Evolutionary conservation across 306 rosid genomes (phyloP), one percentile per base, ranked within the genome.

Genomic region (Heteromeles arbutifolia): DNA sequence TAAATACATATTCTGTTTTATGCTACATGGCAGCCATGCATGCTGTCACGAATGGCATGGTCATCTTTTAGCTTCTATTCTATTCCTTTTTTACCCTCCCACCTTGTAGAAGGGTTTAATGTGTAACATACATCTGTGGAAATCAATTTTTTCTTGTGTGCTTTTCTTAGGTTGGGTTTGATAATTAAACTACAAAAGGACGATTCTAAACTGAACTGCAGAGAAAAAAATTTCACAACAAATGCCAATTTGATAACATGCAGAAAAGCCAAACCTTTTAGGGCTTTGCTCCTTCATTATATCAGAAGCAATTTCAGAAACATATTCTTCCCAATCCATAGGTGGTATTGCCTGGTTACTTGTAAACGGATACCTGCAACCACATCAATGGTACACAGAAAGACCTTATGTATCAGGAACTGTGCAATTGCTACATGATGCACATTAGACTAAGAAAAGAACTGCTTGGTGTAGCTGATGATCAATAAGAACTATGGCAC

Each of bases 211-310:
- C 39, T 22, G 41, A 73, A 45, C 26, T 8, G 41, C 43, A 43
- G 11, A 22, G 1, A 4, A 19, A 19, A 19, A 39, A 41, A 2
- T 12, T 5, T 44, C 29, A 13, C 22, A 12, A 69, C 4, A 69
- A 12, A 32, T 28, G 52, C 11, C 65, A 79, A 52, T 56, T 9
- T 72, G 62, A 41, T 25, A 45, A 41, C 44, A 41, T 41, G 44
- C 44, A 41, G 18, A 48, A 43, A 76, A 73, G 15, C 41, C 72
- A 70, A 79, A 93, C 98, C 98, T 95, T 85, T 92, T 88, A 3
- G 97, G 98, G 79, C 98, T 92, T 85, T 95, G 98, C 82, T 95
- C 98, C 80, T 90, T 92, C 98, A 95, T 87, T 85, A 95, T 87
- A 83, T 92, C 98, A 75, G 97, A 85, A 32, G 96, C 90, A 77